Conservation (phyloP, 176 grass and related monocot species). For the Saccharum spontaneum region DNA sequence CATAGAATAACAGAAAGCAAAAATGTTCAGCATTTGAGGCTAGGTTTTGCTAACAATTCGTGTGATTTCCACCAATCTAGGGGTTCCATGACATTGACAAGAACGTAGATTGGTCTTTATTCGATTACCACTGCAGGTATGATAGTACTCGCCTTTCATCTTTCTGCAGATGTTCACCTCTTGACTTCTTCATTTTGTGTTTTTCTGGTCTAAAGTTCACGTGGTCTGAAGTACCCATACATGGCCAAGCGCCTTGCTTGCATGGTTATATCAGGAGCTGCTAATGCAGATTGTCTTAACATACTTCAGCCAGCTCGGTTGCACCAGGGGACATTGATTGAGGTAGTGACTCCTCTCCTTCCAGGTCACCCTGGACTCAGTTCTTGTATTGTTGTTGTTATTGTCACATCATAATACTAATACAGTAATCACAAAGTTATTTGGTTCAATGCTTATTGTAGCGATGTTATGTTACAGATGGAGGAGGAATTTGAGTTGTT, state of each 20-base stretch:
- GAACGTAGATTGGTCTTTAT: slow-evolving; percentile 53
- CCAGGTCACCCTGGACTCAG: neutral
- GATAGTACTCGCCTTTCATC: neutral
- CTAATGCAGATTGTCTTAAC: slow-evolving; percentile 60
- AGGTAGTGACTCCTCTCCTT: slow-evolving; percentile 46
- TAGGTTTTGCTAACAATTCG: slow-evolving; percentile 20
- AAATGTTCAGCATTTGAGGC: neutral
- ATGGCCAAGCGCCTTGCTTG: slow-evolving; percentile 85
- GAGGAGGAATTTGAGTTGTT: slow-evolving; percentile 60
- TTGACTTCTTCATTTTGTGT: neutral
- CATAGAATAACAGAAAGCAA: neutral
- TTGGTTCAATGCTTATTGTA: slow-evolving; percentile 10
- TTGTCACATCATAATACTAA: neutral
- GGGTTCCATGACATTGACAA: slow-evolving; percentile 60
- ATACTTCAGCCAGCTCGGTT: slow-evolving; percentile 76
- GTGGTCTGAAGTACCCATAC: slow-evolving; percentile 51
- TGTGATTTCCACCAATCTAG: slow-evolving; percentile 30
- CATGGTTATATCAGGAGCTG: slow-evolving; percentile 80
- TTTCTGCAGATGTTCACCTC: slow-evolving; percentile 6
- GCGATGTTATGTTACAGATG: slow-evolving; percentile 57
- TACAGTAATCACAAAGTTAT: slow-evolving; percentile 6
- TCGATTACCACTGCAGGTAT: slow-evolving; percentile 50
- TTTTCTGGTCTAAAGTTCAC: slow-evolving; percentile 29
- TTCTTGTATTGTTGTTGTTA: neutral
- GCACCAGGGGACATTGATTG: slow-evolving; percentile 42